Percentiles rank a stretch among this genome's conserved stretches.
phyloP scores from a whole-genome alignment of 1,139 yeast species.

The Geotrichum candidum region DNA sequence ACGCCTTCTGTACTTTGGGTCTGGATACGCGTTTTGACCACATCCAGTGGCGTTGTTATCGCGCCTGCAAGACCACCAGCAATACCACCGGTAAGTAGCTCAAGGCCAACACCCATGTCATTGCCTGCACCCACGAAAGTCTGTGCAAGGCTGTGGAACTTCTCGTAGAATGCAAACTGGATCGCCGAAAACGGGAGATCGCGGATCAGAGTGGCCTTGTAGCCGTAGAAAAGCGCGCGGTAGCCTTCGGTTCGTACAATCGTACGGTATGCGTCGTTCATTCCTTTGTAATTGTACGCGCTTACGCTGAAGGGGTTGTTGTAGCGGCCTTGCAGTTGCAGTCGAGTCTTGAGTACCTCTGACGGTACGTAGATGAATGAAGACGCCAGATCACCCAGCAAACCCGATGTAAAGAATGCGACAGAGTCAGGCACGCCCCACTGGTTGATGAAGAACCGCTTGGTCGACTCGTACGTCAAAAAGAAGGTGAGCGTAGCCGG shows the following conservation, averaged over 20 bases:
- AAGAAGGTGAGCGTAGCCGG: conserved; percentile 93
- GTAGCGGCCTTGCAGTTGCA: conserved; percentile 83
- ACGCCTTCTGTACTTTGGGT: conserved; percentile 44
- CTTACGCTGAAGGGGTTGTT: conserved; percentile 74
- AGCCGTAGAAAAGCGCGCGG: conserved; percentile 76
- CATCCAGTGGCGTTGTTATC: conserved; percentile 80
- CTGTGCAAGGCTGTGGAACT: conserved; percentile 45
- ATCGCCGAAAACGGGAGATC: conserved; percentile 93
- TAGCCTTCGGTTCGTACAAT: conserved; percentile 66
- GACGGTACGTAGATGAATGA: conserved; percentile 95
- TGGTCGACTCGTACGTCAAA: conserved; percentile 78
- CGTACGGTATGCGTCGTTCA: conserved; percentile 58
- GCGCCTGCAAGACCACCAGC: conserved; percentile 97
- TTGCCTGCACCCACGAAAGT: conserved; percentile 29
- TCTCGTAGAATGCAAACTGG: conserved; percentile 92
- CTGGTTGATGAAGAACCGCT: conserved; percentile 60
- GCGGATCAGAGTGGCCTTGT: conserved; percentile 84
- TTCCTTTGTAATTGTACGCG: conserved; percentile 78
- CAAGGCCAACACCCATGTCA: conserved; percentile 51
- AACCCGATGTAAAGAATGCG: conserved; percentile 78
- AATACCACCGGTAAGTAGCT: conserved; percentile 81
- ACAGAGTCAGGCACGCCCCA: conserved; percentile 65
- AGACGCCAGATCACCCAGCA: conserved; percentile 84
- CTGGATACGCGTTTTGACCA: conserved; percentile 87
- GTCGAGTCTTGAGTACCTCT: conserved; percentile 88